These are phyloP conservation scores for Ustilaginoidea virens DNA, from an alignment of 2,329 filamentous ascomycete species.

Conservation along the genomic window DNA sequence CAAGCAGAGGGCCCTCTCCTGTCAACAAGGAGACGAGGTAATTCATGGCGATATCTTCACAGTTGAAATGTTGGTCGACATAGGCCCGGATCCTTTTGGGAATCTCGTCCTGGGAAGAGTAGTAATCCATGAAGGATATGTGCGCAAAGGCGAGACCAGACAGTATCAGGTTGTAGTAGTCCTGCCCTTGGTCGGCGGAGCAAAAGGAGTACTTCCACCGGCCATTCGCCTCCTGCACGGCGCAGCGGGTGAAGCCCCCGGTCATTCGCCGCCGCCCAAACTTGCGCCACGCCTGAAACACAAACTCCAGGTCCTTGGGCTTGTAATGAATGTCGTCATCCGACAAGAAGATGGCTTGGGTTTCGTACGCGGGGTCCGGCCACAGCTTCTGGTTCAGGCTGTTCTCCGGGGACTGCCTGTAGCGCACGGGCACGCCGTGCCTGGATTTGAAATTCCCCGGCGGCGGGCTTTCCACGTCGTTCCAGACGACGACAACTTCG, in stretches of 20 bases:
- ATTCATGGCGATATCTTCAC: slow-evolving; percentile 25
- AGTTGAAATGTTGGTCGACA: slow-evolving; percentile 23
- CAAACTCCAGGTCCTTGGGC: slow-evolving; percentile 23
- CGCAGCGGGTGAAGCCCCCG: slow-evolving; percentile 22
- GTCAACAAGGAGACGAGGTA: slow-evolving; percentile 19
- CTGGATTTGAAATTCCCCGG: slow-evolving; percentile 15
- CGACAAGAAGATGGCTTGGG: slow-evolving; percentile 22
- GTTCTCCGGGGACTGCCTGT: slow-evolving; percentile 16
- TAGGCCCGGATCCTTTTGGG: slow-evolving; percentile 18
- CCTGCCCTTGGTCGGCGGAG: slow-evolving; percentile 9
- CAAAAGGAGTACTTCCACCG: slow-evolving; percentile 19
- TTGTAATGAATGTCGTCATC: slow-evolving; percentile 25
- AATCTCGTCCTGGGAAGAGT: slow-evolving; percentile 18
- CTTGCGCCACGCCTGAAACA: slow-evolving; percentile 24
- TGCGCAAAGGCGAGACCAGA: slow-evolving; percentile 23
- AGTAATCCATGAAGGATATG: slow-evolving; percentile 22
- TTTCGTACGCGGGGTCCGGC: slow-evolving; percentile 20
- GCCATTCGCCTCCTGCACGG: slow-evolving; percentile 9
- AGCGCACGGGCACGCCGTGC: slow-evolving; percentile 17
- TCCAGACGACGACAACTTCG: slow-evolving; percentile 24
- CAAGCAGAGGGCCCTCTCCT: slow-evolving; percentile 17
- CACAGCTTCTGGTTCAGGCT: slow-evolving; percentile 23
- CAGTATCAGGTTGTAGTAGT: slow-evolving; percentile 20
- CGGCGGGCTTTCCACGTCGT: slow-evolving; percentile 14
- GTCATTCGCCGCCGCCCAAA: slow-evolving; percentile 19